phyloP scores from a whole-genome alignment of 176 grass and related monocot species.

The Rhynchospora pubera region DNA sequence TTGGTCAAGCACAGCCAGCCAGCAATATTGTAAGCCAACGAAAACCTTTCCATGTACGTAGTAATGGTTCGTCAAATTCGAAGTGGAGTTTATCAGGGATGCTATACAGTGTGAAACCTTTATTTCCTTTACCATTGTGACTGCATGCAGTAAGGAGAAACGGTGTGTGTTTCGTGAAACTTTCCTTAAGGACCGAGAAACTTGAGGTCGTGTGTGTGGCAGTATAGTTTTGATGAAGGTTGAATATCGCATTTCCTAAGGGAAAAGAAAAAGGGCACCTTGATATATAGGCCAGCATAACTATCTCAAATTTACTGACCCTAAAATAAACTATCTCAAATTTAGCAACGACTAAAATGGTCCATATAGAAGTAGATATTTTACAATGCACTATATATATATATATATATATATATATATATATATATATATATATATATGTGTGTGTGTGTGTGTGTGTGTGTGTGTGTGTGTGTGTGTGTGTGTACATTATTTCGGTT shows the following conservation, averaged over 20 bases:
- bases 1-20: not conserved
- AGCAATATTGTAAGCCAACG: not conserved
- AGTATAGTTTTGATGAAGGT: too few species aligned
- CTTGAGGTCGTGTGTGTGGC: not conserved
- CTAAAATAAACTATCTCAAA: not conserved
- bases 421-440: too few species aligned
- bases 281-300: not conserved
- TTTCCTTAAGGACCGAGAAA: not conserved
- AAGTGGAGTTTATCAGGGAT: not conserved
- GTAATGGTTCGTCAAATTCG: not conserved
- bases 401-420: too few species aligned
- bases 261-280: not conserved
- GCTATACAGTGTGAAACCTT: not conserved
- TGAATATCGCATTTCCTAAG: too few species aligned
- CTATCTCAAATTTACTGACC: not conserved
- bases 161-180: not conserved
- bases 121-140: not conserved
- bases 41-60: not conserved
- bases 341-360: not conserved
- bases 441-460: too few species aligned
- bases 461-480: too few species aligned
- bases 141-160: not conserved
- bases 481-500: not conserved
- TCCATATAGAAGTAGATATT: not conserved
- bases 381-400: not conserved